Evolutionary conservation across 306 rosid genomes (phyloP).

Genomic region (Cicer bijugum): DNA sequence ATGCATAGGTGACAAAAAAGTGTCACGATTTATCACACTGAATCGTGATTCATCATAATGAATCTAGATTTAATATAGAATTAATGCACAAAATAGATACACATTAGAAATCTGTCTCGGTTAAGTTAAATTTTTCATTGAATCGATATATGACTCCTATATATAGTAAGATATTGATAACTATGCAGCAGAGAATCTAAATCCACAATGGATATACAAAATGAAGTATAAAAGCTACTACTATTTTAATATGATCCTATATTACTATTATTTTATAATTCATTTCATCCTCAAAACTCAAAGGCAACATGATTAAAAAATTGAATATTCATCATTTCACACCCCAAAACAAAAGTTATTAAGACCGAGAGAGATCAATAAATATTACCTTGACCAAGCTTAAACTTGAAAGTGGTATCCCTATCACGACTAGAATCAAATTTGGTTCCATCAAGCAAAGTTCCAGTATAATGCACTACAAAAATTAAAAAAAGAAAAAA

Average conservation of each 20-base stretch:
- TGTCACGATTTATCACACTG: too few relatives aligned
- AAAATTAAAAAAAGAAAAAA: neutral
- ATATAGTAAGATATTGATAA: too few relatives aligned
- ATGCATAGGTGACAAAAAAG: too few relatives aligned
- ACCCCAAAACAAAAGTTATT: neutral
- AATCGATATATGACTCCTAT: too few relatives aligned
- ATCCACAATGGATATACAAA: too few relatives aligned
- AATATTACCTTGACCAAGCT: constrained; percentile 71
- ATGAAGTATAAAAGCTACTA: neutral
- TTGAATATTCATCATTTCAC: neutral
- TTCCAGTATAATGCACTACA: constrained; percentile 83
- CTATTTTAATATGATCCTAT: neutral
- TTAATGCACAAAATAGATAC: too few relatives aligned
- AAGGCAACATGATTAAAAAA: neutral
- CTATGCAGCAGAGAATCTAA: too few relatives aligned
- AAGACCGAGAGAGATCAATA: neutral
- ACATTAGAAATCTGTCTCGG: too few relatives aligned
- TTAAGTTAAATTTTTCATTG: too few relatives aligned
- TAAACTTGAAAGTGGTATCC: constrained; percentile 74
- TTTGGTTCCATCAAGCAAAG: constrained; percentile 75
- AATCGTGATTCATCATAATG: too few relatives aligned
- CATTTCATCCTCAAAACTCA: neutral
- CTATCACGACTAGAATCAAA: constrained; percentile 86
- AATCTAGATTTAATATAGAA: too few relatives aligned
- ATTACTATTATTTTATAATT: neutral